Conservation (phyloP, 805 yeast genomes). For the Grigorovia humatica region DNA sequence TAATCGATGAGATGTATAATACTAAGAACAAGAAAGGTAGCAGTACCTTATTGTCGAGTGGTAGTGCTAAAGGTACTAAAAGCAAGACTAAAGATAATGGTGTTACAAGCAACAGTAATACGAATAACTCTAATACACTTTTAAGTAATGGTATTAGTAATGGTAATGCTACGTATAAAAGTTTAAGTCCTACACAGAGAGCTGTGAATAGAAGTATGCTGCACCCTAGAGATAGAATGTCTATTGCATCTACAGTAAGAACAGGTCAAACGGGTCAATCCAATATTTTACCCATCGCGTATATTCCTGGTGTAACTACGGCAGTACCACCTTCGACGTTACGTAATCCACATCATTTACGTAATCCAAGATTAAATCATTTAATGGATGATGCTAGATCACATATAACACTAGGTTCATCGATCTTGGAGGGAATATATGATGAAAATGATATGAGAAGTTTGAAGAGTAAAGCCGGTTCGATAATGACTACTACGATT, state of each 20-base stretch:
- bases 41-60: not conserved
- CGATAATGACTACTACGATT: not conserved
- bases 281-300: conserved; percentile 82
- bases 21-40: not conserved
- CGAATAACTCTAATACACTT: too few relatives aligned
- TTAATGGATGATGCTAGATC: conserved; percentile 21
- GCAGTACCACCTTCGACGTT: not conserved
- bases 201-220: not conserved
- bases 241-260: conserved; percentile 47
- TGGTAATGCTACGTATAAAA: not conserved
- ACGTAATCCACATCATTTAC: not conserved
- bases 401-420: conserved; percentile 33
- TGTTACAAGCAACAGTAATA: too few relatives aligned
- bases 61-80: not conserved
- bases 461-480: not conserved
- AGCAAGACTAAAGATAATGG: not conserved
- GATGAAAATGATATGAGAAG: conserved; percentile 20
- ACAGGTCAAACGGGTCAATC: conserved; percentile 56
- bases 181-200: not conserved
- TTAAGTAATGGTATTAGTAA: too few relatives aligned
- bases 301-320: conserved; percentile 45
- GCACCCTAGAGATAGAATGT: conserved; percentile 16
- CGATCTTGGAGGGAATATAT: conserved; percentile 21
- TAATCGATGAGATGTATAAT: not conserved
- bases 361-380: conserved; percentile 3